phyloP scores from a whole-genome alignment of 106 monocot species.

The Agapanthus africanus region DNA sequence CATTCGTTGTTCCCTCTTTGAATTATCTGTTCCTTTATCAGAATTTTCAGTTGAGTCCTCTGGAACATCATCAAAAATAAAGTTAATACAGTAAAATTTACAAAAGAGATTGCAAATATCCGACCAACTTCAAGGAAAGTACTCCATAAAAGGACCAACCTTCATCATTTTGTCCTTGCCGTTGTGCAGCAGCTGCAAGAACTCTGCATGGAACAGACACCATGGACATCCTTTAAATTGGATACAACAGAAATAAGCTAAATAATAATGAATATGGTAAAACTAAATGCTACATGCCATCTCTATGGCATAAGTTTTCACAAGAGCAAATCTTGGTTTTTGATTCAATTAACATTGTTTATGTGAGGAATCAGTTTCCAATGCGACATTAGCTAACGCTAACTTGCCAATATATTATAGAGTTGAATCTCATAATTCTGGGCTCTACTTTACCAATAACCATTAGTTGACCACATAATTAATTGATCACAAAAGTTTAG shows the following conservation, averaged over 20 bases:
- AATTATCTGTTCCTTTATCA: constrained; percentile 37
- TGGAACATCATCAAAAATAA: constrained; percentile 8
- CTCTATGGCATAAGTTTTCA: background rate
- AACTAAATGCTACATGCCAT: background rate
- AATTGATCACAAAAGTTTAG: background rate
- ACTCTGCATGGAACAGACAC: constrained; percentile 39
- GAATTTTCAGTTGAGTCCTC: constrained; percentile 30
- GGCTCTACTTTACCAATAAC: background rate
- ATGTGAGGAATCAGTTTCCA: background rate
- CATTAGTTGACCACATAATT: background rate
- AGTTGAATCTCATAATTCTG: constrained; percentile 1
- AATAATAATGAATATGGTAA: background rate
- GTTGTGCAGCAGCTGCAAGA: constrained; percentile 68
- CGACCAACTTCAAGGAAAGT: background rate
- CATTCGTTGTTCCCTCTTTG: constrained; percentile 43
- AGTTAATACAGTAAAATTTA: background rate
- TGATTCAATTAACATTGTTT: background rate
- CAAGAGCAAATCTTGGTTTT: background rate
- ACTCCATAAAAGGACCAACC: constrained; percentile 25
- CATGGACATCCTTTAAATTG: background rate
- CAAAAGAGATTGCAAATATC: background rate
- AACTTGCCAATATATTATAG: background rate
- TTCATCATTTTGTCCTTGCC: constrained; percentile 60
- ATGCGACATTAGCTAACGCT: background rate
- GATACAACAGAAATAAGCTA: background rate